Evolutionary conservation across 768 basidiomycete species (phyloP), one percentile per base, ranked within the genome.

Genomic region (Gautieria morchelliformis): DNA sequence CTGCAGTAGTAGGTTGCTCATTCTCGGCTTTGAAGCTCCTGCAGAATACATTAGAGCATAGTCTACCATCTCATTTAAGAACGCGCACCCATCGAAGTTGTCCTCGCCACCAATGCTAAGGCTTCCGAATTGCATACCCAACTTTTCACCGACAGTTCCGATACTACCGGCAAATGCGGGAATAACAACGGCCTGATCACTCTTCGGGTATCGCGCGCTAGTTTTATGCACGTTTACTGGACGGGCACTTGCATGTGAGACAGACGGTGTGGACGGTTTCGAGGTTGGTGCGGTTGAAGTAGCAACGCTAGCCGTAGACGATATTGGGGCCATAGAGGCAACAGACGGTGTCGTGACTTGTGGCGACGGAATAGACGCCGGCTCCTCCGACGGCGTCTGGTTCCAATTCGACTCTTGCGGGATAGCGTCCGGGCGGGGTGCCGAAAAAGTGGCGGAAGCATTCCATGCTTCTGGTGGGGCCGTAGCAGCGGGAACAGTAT

Each of bases 71-170:
- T 11, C 20, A 37, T 37, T 32, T 5, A 22, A 15, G 45, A 55
- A 32, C 10, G 9, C 63, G 56, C 73, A 72, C 32, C 74, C 59
- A 41, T 83, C 84, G 33, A 82, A 68, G n/a, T 79, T 59, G 52
- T 73, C 70, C 59, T 89, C 87, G 7, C 83, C 86, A 35, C 81
- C 82, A 37, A 93, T 76, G 68, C 81, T 87, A 63, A 92, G 71
- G 68, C 88, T 91, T 52, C 89, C 89, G 65, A 93, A 93, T 65
- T 91, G 89, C 89, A 93, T 90, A 50, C 89, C 89, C 52, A 92
- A 73, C 66, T 88, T 90, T 66, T 90, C 89, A 22, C 87, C 66
- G 17, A 76, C 76, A 35, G 78, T 64, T n/a, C 33, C 42, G 0
- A 60, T 64, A 32, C 80, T 78, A 67, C 85, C 85, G 52, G 78